Evolutionary conservation across 257 asterid species (phyloP).

Genomic region (Avicennia marina): DNA sequence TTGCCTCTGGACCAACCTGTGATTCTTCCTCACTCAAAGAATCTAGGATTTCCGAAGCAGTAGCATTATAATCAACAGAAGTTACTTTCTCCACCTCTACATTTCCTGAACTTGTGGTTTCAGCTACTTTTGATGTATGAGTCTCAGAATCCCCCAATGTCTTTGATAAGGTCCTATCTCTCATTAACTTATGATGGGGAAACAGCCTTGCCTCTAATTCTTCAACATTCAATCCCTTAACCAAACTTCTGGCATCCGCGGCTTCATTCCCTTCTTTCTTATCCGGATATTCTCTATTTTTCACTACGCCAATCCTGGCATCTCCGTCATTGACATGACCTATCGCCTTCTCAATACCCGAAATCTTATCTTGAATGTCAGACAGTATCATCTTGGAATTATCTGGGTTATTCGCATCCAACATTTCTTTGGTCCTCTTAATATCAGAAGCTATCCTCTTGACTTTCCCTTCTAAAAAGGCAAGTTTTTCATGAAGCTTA

Average conservation of each 20-base stretch:
- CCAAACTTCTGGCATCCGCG: constrained; percentile 26
- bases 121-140: constrained; percentile 11
- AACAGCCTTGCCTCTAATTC: constrained; percentile 64
- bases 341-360: constrained; percentile 82
- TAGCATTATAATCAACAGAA: constrained; percentile 33
- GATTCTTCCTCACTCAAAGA: constrained; percentile 23
- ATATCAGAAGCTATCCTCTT: constrained; percentile 77
- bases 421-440: constrained; percentile 71
- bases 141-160: constrained; percentile 24
- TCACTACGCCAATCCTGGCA: constrained; percentile 14
- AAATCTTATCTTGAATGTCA: constrained; percentile 67
- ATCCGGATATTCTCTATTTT: constrained; percentile 16
- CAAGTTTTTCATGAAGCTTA: constrained; percentile 77
- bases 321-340: constrained; percentile 37
- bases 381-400: constrained; percentile 59
- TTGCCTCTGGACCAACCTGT: constrained; percentile 15
- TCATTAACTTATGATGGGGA: constrained; percentile 76
- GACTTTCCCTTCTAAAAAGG: constrained; percentile 78
- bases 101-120: constrained; percentile 20
- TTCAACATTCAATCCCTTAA: constrained; percentile 48
- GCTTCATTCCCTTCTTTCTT: constrained; percentile 13
- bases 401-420: constrained; percentile 60
- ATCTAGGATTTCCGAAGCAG: constrained; percentile 33
- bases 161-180: constrained; percentile 49
- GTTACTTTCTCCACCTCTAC: constrained; percentile 18